Conservation (phyloP, 2,329 filamentous ascomycete genomes). For the Karstenula rhodostoma region DNA sequence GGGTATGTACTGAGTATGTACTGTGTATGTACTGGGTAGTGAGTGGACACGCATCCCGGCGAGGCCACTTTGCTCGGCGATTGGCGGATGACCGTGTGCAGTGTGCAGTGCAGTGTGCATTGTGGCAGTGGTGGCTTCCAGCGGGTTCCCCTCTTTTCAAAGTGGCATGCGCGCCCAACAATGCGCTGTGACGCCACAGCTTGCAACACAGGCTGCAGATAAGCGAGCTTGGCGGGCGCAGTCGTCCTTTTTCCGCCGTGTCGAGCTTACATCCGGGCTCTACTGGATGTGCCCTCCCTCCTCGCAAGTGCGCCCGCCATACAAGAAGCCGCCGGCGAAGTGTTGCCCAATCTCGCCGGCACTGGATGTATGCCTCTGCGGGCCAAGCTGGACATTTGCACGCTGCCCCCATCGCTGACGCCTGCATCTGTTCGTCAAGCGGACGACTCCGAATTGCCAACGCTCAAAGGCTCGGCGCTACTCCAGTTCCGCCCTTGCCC, state of each 20-base stretch:
- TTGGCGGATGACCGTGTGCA: too few species aligned
- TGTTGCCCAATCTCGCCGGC: slow-evolving; percentile 4
- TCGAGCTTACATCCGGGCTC: slow-evolving; percentile 6
- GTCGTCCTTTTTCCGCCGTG: slow-evolving; percentile 21
- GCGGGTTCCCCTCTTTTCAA: slow-evolving; percentile 28
- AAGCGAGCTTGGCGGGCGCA: slow-evolving; percentile 45
- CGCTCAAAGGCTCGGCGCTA: slow-evolving; percentile 22
- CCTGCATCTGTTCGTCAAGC: neutral
- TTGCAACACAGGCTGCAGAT: slow-evolving; percentile 38
- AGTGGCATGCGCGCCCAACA: slow-evolving; percentile 27
- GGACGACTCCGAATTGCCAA: slow-evolving; percentile 12
- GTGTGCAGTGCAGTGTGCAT: too few species aligned
- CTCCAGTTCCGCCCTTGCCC: slow-evolving; percentile 19
- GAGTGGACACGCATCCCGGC: too few species aligned
- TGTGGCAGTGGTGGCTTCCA: slow-evolving; percentile 45
- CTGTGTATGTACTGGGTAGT: too few species aligned
- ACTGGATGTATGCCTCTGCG: neutral
- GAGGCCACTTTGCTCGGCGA: too few species aligned
- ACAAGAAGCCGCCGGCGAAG: slow-evolving; percentile 1
- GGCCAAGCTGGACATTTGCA: slow-evolving; percentile 4
- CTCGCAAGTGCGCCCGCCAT: slow-evolving; percentile 4
- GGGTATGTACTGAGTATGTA: too few species aligned
- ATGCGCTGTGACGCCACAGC: slow-evolving; percentile 38
- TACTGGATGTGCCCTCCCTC: slow-evolving; percentile 8
- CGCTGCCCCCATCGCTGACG: neutral